Evolutionary conservation across 176 grass and related monocot genomes (phyloP).

Genomic region (Aechmea fasciata): DNA sequence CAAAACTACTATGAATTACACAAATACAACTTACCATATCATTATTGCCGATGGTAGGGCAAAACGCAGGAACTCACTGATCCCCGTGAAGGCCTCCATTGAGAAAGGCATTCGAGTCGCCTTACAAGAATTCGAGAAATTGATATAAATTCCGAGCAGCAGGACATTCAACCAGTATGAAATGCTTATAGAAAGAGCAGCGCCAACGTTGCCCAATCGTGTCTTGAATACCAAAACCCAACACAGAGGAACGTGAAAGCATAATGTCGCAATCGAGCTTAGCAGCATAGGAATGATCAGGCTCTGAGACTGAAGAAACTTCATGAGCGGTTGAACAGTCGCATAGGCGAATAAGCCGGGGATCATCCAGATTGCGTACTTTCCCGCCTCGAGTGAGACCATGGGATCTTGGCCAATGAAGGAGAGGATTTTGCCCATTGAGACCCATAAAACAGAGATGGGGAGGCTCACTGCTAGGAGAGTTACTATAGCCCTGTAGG

Average conservation of each 20-base stretch:
- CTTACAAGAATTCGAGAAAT: constrained; percentile 44
- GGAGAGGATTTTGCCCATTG: constrained; percentile 49
- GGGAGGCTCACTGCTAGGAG: constrained; percentile 51
- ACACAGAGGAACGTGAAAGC: constrained; percentile 65
- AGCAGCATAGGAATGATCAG: constrained; percentile 68
- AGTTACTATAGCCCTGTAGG: constrained; percentile 67
- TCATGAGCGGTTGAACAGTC: constrained; percentile 51
- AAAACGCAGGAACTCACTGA: constrained; percentile 49
- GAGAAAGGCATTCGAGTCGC: constrained; percentile 32
- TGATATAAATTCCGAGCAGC: constrained; percentile 58
- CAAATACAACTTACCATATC: constrained; percentile 52
- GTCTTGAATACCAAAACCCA: constrained; percentile 71
- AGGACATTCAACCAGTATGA: constrained; percentile 67
- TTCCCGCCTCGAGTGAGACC: constrained; percentile 49
- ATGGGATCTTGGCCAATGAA: constrained; percentile 69
- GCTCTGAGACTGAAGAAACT: constrained; percentile 78
- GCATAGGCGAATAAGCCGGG: constrained; percentile 70
- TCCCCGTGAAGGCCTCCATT: constrained; percentile 49
- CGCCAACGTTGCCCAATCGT: constrained; percentile 50
- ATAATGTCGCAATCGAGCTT: constrained; percentile 35
- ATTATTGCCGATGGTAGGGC: constrained; percentile 86
- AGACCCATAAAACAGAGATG: constrained; percentile 61
- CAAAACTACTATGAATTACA: neutral
- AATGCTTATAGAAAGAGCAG: constrained; percentile 73
- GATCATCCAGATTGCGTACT: constrained; percentile 70